Evolutionary conservation across 2,329 filamentous ascomycete species (phyloP), one percentile per base, ranked within the genome.

Genomic region (Penicillium nordicum): DNA sequence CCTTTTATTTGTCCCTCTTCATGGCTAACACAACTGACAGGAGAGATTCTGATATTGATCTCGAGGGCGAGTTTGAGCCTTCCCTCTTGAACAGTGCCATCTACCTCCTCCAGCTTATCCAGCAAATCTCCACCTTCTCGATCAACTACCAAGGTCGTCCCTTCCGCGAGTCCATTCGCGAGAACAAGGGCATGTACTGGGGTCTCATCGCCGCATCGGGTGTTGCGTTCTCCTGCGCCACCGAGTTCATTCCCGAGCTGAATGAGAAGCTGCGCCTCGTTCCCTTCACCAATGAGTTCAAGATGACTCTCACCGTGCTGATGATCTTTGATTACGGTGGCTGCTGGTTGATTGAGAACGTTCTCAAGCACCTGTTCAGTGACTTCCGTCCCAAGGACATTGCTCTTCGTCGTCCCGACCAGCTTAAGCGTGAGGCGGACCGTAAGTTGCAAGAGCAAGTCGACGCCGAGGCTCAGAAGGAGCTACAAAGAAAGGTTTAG

Each of bases 131-230:
- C 25, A 99, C 94, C 3, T 99, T 99, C 69, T 92, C 94, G 59
- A 96, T 99, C 81, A 99, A 99, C 81, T 99, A 99, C 80, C 94
- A 99, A 76, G 94, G 94, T 57, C 89, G 94, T 10, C 94, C 94
- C 12, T 99, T 99, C 88, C 90, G 94, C 58, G 94, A 99, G 78
- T 89, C 89, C 23, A 91, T 99, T 63, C 88, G 89, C 5, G 94
- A 97, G 78, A 99, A 99, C 81, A 89, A 87, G 74, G 92, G 90
- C 73, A 99, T 99, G 94, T 99, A 94, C 80, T 99, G 89, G 82
- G 94, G 94, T 57, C 91, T 99, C 54, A 79, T 99, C 40, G 88
- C 89, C 62, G 93, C 97, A 16, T 90, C 91, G 0, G 91, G 82
- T 41, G 89, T 99, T 30, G 93, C 94, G 6, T 97, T 99, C 75